Conservation (phyloP, 2,329 filamentous ascomycete genomes). For the Exophiala dermatitidis region DNA sequence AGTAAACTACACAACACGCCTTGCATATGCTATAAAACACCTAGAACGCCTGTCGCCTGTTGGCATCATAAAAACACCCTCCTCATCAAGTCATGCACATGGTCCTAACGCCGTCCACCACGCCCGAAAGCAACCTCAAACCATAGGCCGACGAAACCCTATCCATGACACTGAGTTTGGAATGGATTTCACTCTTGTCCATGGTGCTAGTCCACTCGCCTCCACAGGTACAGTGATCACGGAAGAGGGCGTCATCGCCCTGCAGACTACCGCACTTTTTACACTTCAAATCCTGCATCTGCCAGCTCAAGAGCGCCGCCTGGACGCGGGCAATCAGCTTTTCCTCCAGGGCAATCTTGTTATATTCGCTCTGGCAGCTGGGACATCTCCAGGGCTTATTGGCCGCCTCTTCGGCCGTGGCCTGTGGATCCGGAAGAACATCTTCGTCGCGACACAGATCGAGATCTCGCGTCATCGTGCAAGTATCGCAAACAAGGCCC, state of each 20-base stretch:
- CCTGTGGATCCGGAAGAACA: slow-evolving; percentile 52
- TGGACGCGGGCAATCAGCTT: slow-evolving; percentile 69
- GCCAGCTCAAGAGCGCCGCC: slow-evolving; percentile 68
- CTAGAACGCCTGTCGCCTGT: no score
- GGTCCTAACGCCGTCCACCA: slow-evolving; percentile 58
- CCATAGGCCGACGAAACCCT: slow-evolving; percentile 73
- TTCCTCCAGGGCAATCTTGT: slow-evolving; percentile 78
- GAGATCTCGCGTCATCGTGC: slow-evolving; percentile 79
- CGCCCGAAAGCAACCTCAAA: slow-evolving; percentile 69
- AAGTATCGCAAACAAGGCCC: slow-evolving; percentile 80
- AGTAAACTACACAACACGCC: no score
- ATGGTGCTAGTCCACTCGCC: slow-evolving; percentile 74
- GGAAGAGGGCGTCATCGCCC: slow-evolving; percentile 69
- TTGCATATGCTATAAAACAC: no score
- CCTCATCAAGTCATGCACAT: slow-evolving; percentile 31
- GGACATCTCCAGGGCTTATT: slow-evolving; percentile 62
- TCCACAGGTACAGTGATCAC: slow-evolving; percentile 92
- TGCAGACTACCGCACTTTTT: slow-evolving; percentile 55
- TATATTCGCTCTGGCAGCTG: slow-evolving; percentile 68
- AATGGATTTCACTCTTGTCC: slow-evolving; percentile 58
- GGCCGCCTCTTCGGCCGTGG: slow-evolving; percentile 28
- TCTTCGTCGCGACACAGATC: slow-evolving; percentile 89
- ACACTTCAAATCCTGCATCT: slow-evolving; percentile 84
- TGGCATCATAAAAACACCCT: no score
- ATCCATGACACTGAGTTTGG: slow-evolving; percentile 60